Evolutionary conservation across 371 early-diverging fungal species (phyloP), one percentile per base, ranked within the genome.

Genomic region (Blastocladiella emersonii): DNA sequence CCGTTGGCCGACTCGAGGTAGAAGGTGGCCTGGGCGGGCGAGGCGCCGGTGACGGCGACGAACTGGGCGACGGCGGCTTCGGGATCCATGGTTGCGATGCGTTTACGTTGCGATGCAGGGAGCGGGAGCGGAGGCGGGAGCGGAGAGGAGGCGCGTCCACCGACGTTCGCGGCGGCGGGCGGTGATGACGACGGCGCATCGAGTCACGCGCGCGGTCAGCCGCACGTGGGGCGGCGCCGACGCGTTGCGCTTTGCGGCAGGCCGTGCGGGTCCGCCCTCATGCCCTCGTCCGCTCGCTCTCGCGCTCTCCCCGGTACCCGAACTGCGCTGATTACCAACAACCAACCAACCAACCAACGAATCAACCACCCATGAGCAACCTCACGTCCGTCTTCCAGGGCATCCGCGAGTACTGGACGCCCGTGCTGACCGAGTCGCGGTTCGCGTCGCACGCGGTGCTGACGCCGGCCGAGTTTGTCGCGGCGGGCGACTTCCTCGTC

Each of bases 391-490:
- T 59, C 25, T 59, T 91, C 66, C 87, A 86, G 69, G 81, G 84
- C 61, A 74, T 86, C 61, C 79, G 88, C 48, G 98, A 97, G 74
- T 92, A 92, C 71, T 79, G 95, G 62, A 89, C 88, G 66, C 98
- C 98, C 34, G 81, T 96, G 12, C 83, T 96, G 44, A 92, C 88
- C 72, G 79, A 92, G 68, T 93, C 95, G 23, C 91, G 91, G 73
- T 98, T 98, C 74, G 85, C 86, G 68, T 92, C 94, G 67, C 92
- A 92, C 7, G 91, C 91, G 34, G 86, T 90, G 62, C 78, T 97
- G 65, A 95, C 96, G 4, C 93, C 98, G 48, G 93, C 95, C 68
- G 98, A 97, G 88, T 98, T 95, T 78, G 86, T 93, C 61, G 87
- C 88, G 34, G 95, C 96, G 10, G 98, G 98, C 34, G 98, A 98